phyloP scores from a whole-genome alignment of 1,284 basidiomycete species.

The Ustilago cynodontis region DNA sequence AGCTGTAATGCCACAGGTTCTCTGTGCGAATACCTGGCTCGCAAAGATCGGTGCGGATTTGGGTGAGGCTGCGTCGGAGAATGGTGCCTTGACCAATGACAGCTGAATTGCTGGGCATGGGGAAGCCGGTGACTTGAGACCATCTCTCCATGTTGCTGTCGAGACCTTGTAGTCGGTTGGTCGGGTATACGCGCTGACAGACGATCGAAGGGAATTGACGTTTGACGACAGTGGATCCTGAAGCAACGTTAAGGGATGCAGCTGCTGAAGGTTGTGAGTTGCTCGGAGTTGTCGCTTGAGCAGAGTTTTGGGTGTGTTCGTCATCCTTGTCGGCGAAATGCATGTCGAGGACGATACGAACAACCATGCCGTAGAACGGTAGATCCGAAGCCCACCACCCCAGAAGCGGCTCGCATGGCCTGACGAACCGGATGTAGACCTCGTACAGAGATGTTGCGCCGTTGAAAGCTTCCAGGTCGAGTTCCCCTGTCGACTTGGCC shows the following conservation, averaged over 20 bases:
- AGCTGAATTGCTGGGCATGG: constrained; percentile 39
- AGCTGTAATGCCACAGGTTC: constrained; percentile 45
- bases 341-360: constrained; percentile 42
- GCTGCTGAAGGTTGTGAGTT: not conserved
- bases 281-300: not conserved
- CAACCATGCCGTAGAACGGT: constrained; percentile 46
- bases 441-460: constrained; percentile 39
- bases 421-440: constrained; percentile 39
- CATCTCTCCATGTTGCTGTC: constrained; percentile 43
- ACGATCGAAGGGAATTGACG: constrained; percentile 31
- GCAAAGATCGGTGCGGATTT: constrained; percentile 41
- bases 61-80: constrained; percentile 33
- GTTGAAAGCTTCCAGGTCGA: constrained; percentile 17
- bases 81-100: constrained; percentile 47
- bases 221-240: not conserved
- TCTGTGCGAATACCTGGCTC: constrained; percentile 48
- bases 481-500: not conserved
- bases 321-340: constrained; percentile 17
- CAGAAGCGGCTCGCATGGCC: constrained; percentile 28
- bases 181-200: constrained; percentile 45
- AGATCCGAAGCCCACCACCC: constrained; percentile 56
- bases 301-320: not conserved
- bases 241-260: not conserved
- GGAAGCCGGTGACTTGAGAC: constrained; percentile 39
- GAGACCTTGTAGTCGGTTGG: constrained; percentile 46